Percentiles rank a stretch among this genome's conserved stretches.
These are phyloP conservation scores for Cyberlindnera galapagoensis DNA, from an alignment of 805 yeast species.

Conservation along the genomic window DNA sequence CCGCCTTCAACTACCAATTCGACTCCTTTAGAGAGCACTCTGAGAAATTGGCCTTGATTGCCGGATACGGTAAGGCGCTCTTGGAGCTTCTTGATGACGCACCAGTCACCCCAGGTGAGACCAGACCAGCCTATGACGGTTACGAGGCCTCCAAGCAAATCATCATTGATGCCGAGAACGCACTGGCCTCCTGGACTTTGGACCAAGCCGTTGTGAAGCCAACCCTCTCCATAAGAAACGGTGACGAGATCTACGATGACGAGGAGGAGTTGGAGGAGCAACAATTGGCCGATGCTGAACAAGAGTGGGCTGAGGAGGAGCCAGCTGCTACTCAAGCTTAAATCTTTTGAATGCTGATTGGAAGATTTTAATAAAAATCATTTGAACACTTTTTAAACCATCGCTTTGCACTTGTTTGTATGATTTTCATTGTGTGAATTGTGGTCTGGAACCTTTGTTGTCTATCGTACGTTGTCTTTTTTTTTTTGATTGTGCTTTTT, in stretches of 20 bases:
- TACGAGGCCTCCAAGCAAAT: conserved; percentile 85
- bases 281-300: conserved; percentile 45
- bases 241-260: conserved; percentile 46
- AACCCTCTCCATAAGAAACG: conserved; percentile 59
- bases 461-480: not conserved
- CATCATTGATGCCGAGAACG: conserved; percentile 79
- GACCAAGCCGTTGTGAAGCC: conserved; percentile 81
- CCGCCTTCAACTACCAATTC: conserved; percentile 78
- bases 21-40: conserved; percentile 82
- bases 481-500: conserved; percentile 1
- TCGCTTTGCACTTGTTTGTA: too few relatives aligned
- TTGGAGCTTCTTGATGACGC: conserved; percentile 78
- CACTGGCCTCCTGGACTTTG: conserved; percentile 78
- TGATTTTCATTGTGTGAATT: not conserved
- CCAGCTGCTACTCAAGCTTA: conserved; percentile 18
- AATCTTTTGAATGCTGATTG: not conserved
- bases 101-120: conserved; percentile 88
- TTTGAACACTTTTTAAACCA: too few relatives aligned
- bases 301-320: conserved; percentile 42
- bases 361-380: too few relatives aligned
- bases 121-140: conserved; percentile 85
- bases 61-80: conserved; percentile 85
- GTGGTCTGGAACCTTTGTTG: not conserved
- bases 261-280: conserved; percentile 45
- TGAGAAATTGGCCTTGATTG: conserved; percentile 79